Evolutionary conservation across 306 rosid genomes (phyloP).

Genomic region (Amphicarpaea edgeworthii): DNA sequence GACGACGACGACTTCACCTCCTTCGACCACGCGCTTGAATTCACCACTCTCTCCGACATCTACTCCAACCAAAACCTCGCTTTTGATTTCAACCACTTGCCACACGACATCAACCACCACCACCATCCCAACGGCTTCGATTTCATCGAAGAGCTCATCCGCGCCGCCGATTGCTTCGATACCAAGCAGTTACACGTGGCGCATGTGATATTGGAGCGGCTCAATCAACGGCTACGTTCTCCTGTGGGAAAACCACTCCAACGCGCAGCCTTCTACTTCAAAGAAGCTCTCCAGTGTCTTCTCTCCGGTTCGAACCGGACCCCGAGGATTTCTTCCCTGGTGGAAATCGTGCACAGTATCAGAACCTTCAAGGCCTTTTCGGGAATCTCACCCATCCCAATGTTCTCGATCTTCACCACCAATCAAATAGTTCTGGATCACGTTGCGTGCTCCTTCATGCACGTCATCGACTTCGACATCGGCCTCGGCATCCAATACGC

Average conservation of each 20-base stretch:
- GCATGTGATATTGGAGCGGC: conserved; percentile 76
- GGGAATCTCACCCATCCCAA: conserved; percentile 73
- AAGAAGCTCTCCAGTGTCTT: conserved; percentile 77
- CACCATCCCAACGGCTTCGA: conserved; percentile 52
- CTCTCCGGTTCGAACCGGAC: conserved; percentile 66
- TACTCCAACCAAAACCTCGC: conserved; percentile 48
- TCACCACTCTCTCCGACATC: conserved; percentile 45
- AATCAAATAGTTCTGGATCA: conserved; percentile 87
- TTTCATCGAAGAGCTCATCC: conserved; percentile 72
- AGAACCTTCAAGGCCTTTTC: conserved; percentile 75
- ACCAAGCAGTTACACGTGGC: conserved; percentile 64
- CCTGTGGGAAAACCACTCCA: conserved; percentile 65
- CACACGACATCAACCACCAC: conserved; percentile 29
- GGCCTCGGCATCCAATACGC: conserved; percentile 89
- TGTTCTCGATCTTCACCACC: conserved; percentile 89
- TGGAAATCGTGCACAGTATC: conserved; percentile 78
- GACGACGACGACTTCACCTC: conserved; percentile 45
- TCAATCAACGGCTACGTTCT: conserved; percentile 68
- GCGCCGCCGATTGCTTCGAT: conserved; percentile 85
- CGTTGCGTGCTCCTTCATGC: conserved; percentile 60
- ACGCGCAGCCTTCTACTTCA: conserved; percentile 77
- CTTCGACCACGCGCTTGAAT: conserved; percentile 59
- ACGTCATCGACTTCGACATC: conserved; percentile 84
- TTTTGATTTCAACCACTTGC: conserved; percentile 35
- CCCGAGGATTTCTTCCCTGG: conserved; percentile 58